Evolutionary conservation across 106 monocot species (phyloP).

Genomic region (Phalaenopsis equestris): DNA sequence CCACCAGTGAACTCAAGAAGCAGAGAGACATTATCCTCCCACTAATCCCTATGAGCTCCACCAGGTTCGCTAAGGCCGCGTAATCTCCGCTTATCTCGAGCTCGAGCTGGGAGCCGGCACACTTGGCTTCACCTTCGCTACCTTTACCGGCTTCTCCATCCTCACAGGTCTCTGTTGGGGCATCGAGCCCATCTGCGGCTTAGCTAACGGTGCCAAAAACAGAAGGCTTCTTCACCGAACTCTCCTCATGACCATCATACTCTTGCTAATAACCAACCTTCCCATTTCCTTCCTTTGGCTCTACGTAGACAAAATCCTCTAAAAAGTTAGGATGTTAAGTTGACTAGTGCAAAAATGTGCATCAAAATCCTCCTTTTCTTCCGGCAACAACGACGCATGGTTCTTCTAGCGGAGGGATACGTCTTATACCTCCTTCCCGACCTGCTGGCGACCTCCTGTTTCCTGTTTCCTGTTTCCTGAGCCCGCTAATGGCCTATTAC

Average conservation of each 20-base stretch:
- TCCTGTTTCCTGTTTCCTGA: constrained; percentile 16
- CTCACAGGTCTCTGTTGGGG: no score
- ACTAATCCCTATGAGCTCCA: constrained; percentile 8
- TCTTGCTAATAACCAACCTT: constrained; percentile 20
- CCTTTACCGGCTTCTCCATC: no score
- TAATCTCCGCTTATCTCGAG: constrained; percentile 35
- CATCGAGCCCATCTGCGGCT: no score
- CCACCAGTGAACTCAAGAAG: background rate
- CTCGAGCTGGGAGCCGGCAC: constrained; percentile 21
- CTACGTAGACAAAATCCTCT: constrained; percentile 31
- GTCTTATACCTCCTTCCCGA: constrained; percentile 38
- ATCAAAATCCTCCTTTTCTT: constrained; percentile 26
- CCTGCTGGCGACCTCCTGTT: constrained; percentile 24
- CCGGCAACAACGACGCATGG: constrained; percentile 26
- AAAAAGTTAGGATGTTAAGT: no score
- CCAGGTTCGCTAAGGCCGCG: constrained; percentile 16
- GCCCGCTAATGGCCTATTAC: constrained; percentile 46
- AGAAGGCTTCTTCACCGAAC: constrained; percentile 20
- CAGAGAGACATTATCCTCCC: background rate
- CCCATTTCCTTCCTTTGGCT: constrained; percentile 52
- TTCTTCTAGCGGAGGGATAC: constrained; percentile 8
- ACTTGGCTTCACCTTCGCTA: no score
- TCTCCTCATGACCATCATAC: constrained; percentile 36
- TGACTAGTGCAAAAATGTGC: no score
- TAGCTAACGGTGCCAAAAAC: no score